Evolutionary conservation across 2,329 filamentous ascomycete species (phyloP), one percentile per base, ranked within the genome.

Genomic region (Bipolaris bicolor): DNA sequence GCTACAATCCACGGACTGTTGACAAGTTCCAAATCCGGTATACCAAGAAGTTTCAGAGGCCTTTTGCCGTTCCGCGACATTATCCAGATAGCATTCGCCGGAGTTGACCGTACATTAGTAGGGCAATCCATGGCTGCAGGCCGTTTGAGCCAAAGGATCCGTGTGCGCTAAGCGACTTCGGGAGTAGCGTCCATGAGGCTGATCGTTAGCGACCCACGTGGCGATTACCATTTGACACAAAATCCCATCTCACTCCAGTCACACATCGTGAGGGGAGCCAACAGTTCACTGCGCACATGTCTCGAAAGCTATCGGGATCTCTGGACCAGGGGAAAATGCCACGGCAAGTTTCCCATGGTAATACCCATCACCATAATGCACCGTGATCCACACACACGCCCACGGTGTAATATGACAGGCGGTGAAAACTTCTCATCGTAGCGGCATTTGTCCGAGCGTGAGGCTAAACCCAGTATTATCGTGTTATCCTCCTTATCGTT

Each of bases 401-500:
- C 64, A 66, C 68, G 60, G 65, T 64, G 62, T 44, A 49, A 47
- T 62, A 68, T 58, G 64, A 71, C 62, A 66, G 68, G 70, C 68
- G 70, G 70, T 70, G 68, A 71, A 71, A 70, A 70, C 66, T 68
- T 65, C 62, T 52, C 43, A 59, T 50, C 55, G 47, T 54, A 54
- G 60, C 63, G 60, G 64, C 51, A 41, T 50, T 62, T 57, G 65
- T 58, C 69, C 70, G 64, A 70, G 66, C 64, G 58, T 61, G 52
- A 71, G 61, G 62, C 69, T 70, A 73, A 63, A 64, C 65, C 67
- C 48, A 63, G 47, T 52, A 52, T 60, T 55, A 44, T 63, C 52
- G 60, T 57, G 57, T 58, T 67, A 63, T 67, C 52, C 60, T 61
- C 62, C 37, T 24, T 44, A 33, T 36, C 39, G 16, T 47, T 54